Percentiles rank a stretch among this genome's conserved stretches.
These are phyloP conservation scores for Vigna unguiculata DNA, from an alignment of 306 rosid genomes.

Conservation along the genomic window DNA sequence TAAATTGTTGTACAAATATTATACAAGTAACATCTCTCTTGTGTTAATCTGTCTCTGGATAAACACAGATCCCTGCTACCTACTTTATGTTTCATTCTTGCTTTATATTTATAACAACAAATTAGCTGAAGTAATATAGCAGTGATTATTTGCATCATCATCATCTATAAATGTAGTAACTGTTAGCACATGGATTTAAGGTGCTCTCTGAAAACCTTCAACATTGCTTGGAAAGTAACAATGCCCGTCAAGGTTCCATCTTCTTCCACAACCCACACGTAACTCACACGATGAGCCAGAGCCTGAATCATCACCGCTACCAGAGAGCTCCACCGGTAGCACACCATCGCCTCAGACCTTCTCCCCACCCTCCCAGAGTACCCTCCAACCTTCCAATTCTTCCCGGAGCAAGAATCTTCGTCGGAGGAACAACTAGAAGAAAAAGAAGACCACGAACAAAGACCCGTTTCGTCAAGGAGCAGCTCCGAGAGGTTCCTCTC, in stretches of 20 bases:
- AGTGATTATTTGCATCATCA: neutral
- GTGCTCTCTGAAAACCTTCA: slow-evolving; percentile 73
- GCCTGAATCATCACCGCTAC: slow-evolving; percentile 95
- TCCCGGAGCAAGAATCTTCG: slow-evolving; percentile 65
- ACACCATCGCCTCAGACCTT: slow-evolving; percentile 75
- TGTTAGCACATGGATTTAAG: slow-evolving; percentile 52
- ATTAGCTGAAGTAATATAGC: neutral
- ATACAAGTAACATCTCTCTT: neutral
- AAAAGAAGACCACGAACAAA: slow-evolving; percentile 63
- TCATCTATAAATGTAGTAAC: neutral
- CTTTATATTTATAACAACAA: neutral
- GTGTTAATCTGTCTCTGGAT: no score
- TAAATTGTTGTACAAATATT: neutral
- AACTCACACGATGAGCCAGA: slow-evolving; percentile 72
- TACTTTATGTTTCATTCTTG: neutral
- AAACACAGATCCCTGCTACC: neutral
- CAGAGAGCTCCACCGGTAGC: slow-evolving; percentile 81
- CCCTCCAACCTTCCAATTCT: slow-evolving; percentile 60
- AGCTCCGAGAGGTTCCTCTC: slow-evolving; percentile 65
- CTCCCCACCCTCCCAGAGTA: slow-evolving; percentile 64
- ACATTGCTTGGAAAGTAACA: slow-evolving; percentile 67
- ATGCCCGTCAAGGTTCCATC: slow-evolving; percentile 76
- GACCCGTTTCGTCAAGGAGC: slow-evolving; percentile 59
- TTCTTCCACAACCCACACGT: slow-evolving; percentile 87
- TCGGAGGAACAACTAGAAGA: slow-evolving; percentile 76